phyloP scores from a whole-genome alignment of 805 yeast species.

The Lipomyces spencermartinsiae region DNA sequence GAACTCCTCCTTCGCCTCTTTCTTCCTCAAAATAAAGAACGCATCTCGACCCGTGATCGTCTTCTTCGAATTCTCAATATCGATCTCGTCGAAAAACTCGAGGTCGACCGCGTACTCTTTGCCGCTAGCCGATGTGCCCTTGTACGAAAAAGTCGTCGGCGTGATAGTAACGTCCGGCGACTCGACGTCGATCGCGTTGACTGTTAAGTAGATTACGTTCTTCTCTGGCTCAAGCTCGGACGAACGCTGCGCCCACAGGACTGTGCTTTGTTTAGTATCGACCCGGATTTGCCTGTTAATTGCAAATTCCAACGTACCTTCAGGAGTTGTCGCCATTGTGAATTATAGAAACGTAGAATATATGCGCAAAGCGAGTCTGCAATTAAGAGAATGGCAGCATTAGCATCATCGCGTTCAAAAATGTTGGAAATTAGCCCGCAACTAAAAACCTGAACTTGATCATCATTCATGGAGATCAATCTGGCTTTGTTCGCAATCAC shows the following conservation, averaged over 20 bases:
- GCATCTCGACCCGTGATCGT: slow-evolving; percentile 68
- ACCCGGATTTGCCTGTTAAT: not conserved
- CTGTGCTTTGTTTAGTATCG: slow-evolving; percentile 44
- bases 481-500: not conserved
- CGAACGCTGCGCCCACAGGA: slow-evolving; percentile 97
- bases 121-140: slow-evolving; percentile 54
- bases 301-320: slow-evolving; percentile 6
- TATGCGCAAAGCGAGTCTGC: not conserved
- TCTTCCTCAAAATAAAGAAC: slow-evolving; percentile 71
- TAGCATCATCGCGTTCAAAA: too few species aligned
- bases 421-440: too few species aligned
- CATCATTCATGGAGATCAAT: not conserved
- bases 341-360: slow-evolving; percentile 2
- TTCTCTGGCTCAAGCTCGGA: slow-evolving; percentile 71
- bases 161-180: slow-evolving; percentile 68
- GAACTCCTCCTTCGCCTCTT: slow-evolving; percentile 69
- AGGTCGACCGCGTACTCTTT: slow-evolving; percentile 65
- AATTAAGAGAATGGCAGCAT: too few species aligned
- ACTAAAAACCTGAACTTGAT: not conserved
- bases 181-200: slow-evolving; percentile 72
- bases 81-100: slow-evolving; percentile 79
- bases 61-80: slow-evolving; percentile 64
- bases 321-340: slow-evolving; percentile 23
- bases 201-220: slow-evolving; percentile 76
- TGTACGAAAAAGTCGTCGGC: slow-evolving; percentile 59